Percentiles rank a stretch among this genome's conserved stretches.
Conservation (phyloP, 1,284 basidiomycete species). For the Bjerkandera adusta region DNA sequence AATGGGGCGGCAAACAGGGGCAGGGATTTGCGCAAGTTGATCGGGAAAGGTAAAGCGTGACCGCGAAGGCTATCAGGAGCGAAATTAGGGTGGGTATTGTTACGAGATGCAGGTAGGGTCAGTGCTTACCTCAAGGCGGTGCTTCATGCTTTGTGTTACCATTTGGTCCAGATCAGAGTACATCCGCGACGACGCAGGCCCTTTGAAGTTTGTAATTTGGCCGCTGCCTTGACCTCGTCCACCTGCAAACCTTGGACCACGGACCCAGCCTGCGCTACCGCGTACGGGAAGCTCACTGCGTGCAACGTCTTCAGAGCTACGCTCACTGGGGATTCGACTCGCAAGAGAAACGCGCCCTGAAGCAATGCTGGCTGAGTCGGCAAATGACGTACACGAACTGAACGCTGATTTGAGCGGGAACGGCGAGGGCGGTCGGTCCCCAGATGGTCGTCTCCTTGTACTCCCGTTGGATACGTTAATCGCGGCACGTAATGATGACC, state of each 20-base stretch:
- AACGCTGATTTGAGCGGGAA: slow-evolving; percentile 19
- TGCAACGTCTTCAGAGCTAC: not conserved
- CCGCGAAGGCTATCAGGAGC: not conserved
- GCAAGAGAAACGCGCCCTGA: not conserved
- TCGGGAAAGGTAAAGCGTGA: not conserved
- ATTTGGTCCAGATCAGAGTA: not conserved
- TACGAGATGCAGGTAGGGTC: not conserved
- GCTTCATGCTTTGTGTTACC: not conserved
- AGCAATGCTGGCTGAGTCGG: not conserved
- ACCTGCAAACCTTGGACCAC: not conserved
- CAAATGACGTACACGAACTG: slow-evolving; percentile 7
- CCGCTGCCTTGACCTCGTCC: not conserved
- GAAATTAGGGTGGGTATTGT: not conserved
- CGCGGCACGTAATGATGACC: slow-evolving; percentile 8
- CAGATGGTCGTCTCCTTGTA: slow-evolving; percentile 1
- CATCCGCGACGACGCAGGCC: not conserved
- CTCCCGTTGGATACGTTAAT: slow-evolving; percentile 2
- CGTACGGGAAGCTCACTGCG: not conserved
- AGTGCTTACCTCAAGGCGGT: not conserved
- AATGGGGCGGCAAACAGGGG: not conserved
- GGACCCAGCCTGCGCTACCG: slow-evolving; percentile 1
- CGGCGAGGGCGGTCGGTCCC: slow-evolving; percentile 12
- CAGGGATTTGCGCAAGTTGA: not conserved
- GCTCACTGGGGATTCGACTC: not conserved
- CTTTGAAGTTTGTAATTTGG: not conserved